Percentiles rank a stretch among this genome's conserved stretches.
Evolutionary conservation across 2,329 filamentous ascomycete genomes (phyloP).

Genomic region (Neopestalotiopsis sp.): DNA sequence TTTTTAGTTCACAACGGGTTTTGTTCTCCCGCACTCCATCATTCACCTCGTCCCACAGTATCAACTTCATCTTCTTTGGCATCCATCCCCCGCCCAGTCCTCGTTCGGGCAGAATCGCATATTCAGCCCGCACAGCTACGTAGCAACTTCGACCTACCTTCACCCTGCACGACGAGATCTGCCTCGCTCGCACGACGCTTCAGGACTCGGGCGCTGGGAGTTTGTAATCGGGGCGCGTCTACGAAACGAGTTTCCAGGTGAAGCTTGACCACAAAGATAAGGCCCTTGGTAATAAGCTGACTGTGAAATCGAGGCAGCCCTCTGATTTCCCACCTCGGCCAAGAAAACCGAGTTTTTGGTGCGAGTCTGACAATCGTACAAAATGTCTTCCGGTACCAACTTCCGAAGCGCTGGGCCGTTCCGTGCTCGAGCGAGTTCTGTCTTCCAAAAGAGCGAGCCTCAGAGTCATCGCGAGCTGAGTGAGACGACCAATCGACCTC

Average conservation of each 20-base stretch:
- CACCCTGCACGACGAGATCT: too few species aligned
- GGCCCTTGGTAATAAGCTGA: too few species aligned
- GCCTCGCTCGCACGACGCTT: too few species aligned
- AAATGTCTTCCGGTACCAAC: background rate
- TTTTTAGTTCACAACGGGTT: background rate
- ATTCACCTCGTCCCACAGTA: background rate
- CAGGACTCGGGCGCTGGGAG: too few species aligned
- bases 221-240: too few species aligned
- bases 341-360: too few species aligned
- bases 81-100: background rate
- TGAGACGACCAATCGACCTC: slow-evolving; percentile 1
- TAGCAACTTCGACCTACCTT: too few species aligned
- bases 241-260: too few species aligned
- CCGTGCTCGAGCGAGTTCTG: background rate
- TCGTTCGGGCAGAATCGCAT: background rate
- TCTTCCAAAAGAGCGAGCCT: background rate
- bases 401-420: background rate
- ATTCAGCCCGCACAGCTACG: background rate
- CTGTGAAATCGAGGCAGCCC: too few species aligned
- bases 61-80: background rate
- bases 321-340: too few species aligned
- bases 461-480: background rate
- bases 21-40: background rate
- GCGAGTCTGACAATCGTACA: background rate
- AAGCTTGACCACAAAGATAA: too few species aligned